Evolutionary conservation across 2,329 filamentous ascomycete species (phyloP).

Genomic region (Colletotrichum higginsianum): DNA sequence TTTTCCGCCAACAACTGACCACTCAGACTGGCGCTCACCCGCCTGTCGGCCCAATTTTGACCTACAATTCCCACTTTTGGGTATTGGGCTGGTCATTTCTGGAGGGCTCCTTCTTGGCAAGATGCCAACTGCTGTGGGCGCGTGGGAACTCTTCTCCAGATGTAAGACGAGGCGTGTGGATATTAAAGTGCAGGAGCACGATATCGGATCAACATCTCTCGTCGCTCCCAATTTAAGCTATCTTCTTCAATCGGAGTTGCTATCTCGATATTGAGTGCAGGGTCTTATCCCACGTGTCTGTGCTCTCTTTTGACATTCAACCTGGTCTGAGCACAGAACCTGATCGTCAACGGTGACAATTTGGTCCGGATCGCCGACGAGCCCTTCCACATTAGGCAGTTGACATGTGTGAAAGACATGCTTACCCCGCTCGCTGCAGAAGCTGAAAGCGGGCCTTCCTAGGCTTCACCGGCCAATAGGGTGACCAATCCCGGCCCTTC

Average conservation of each 20-base stretch:
- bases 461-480: conserved; percentile 17
- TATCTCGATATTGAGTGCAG: neutral
- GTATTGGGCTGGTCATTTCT: conserved; percentile 29
- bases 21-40: conserved; percentile 10
- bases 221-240: conserved; percentile 11
- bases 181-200: conserved; percentile 23
- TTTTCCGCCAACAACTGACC: conserved; percentile 9
- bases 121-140: conserved; percentile 12
- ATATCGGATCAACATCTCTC: conserved; percentile 32
- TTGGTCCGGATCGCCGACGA: neutral
- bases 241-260: conserved; percentile 10
- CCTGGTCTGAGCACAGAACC: neutral
- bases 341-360: neutral
- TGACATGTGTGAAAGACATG: conserved; percentile 36
- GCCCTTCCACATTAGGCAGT: conserved; percentile 21
- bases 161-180: conserved; percentile 13
- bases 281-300: conserved; percentile 20
- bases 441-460: conserved; percentile 23
- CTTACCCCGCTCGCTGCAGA: conserved; percentile 32
- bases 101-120: conserved; percentile 26
- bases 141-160: conserved; percentile 33
- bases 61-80: conserved; percentile 24
- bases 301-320: conserved; percentile 25
- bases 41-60: conserved; percentile 19
- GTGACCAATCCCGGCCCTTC: conserved; percentile 8